Evolutionary conservation across 2,329 filamentous ascomycete species (phyloP), one percentile per base, ranked within the genome.

Genomic region (Acephala macrosclerotiorum): DNA sequence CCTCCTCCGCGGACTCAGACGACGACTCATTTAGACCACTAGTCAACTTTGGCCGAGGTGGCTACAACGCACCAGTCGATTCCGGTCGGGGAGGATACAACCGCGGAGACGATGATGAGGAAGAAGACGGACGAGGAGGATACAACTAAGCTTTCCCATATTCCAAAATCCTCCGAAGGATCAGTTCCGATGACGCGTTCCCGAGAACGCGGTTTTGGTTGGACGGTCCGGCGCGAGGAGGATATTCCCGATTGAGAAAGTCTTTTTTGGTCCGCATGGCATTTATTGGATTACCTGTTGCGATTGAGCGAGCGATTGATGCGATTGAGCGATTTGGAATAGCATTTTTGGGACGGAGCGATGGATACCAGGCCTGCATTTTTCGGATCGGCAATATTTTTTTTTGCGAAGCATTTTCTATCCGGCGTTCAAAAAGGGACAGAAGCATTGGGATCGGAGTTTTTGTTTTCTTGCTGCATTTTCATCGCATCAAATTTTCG

Each of bases 61-160:
- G 71, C 26, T 74, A 74, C 67, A 75, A 74, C 66, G n/a, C n/a
- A n/a, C n/a, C 47, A 22, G n/a, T 66, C 36, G 58, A 71, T 65
- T 69, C 68, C 51, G 72, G 73, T 14, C 70, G 71, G 8, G 70
- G 70, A 6, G 73, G 71, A 26, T 74, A 74, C 67, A 75, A 74
- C 66, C 63, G 62, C 12, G 65, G 70, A 11, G 65, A 61, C 6
- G 74, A 75, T 56, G 73, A 75, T 22, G 72, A 74, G 57, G 58
- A 40, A n/a, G 72, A 75, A 57, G 74, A 75, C 60, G 74, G 74
- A 66, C 67, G 74, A 5, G 74, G 74, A 29, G 74, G 74, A 25
- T 69, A 69, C 55, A 69, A 69, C 58, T 69, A 64, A 69, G 20
- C 22, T 58, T 36, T 18, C 14, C 40, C 40, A n/a, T 18, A 5